Percentiles rank a stretch among this genome's conserved stretches.
Conservation (phyloP, 2,329 filamentous ascomycete species). For the Aspergillus carbonarius region DNA sequence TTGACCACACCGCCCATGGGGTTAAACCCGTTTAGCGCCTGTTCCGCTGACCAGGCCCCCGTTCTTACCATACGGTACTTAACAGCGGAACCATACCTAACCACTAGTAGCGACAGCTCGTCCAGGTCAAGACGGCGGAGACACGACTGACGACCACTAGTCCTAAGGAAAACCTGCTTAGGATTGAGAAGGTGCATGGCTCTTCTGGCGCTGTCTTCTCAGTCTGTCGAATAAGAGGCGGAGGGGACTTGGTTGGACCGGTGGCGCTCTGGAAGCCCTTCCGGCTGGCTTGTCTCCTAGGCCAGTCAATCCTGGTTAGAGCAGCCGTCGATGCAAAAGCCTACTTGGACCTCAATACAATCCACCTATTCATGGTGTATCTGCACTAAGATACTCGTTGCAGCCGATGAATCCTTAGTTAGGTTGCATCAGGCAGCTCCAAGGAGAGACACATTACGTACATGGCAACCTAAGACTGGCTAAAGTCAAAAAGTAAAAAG, state of each 20-base stretch:
- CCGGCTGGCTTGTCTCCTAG: slow-evolving; percentile 9
- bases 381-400: background rate
- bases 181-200: background rate
- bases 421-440: slow-evolving; percentile 6
- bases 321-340: slow-evolving; percentile 16
- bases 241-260: slow-evolving; percentile 2
- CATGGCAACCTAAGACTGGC: background rate
- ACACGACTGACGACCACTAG: background rate
- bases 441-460: slow-evolving; percentile 9
- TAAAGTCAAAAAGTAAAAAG: background rate
- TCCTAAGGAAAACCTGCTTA: background rate
- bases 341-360: slow-evolving; percentile 12
- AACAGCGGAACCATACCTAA: background rate
- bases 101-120: background rate
- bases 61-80: background rate
- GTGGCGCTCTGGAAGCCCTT: slow-evolving; percentile 2
- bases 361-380: background rate
- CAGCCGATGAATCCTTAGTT: background rate
- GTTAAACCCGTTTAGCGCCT: slow-evolving; percentile 14
- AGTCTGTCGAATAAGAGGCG: slow-evolving; percentile 2
- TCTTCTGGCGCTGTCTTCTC: background rate
- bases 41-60: slow-evolving; percentile 12
- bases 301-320: slow-evolving; percentile 17
- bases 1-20: slow-evolving; percentile 14
- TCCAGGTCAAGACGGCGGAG: background rate